Evolutionary conservation across 306 rosid species (phyloP).

Genomic region (Dryas alaskensis): DNA sequence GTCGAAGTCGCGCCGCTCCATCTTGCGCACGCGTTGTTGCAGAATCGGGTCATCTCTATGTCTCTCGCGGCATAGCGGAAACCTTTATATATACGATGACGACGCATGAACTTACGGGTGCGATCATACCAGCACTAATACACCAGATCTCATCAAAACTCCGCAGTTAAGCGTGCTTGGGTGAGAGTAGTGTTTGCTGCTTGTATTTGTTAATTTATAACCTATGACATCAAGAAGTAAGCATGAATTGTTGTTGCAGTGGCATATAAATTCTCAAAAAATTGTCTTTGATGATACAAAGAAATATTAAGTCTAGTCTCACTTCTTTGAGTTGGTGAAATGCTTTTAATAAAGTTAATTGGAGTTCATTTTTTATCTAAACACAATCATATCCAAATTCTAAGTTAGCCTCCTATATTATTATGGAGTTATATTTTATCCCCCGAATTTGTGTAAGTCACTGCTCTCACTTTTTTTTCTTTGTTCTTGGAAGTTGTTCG

Average conservation of each 20-base stretch:
- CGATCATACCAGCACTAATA: too few relatives aligned
- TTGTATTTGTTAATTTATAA: background rate
- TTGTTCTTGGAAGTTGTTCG: background rate
- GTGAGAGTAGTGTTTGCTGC: background rate
- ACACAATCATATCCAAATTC: background rate
- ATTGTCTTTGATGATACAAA: background rate
- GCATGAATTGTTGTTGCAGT: background rate
- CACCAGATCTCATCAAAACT: too few relatives aligned
- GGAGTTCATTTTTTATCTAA: background rate
- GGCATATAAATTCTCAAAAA: background rate
- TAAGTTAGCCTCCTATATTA: background rate
- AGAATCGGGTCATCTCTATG: too few relatives aligned
- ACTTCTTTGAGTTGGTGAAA: background rate
- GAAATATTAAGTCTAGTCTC: background rate
- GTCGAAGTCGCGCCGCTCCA: too few relatives aligned
- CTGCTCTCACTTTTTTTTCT: too few relatives aligned
- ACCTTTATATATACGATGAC: too few relatives aligned
- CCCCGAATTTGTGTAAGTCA: too few relatives aligned
- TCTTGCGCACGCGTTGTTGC: too few relatives aligned
- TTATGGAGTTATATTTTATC: background rate
- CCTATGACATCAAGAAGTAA: background rate
- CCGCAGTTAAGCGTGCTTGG: too few relatives aligned
- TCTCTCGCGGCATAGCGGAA: too few relatives aligned
- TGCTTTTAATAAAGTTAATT: background rate
- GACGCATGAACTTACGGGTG: too few relatives aligned